A percentile compares a stretch with the other conserved stretches of the same genome.
Conservation (phyloP, 768 basidiomycete genomes). For the Asterophora lycoperdoides region DNA sequence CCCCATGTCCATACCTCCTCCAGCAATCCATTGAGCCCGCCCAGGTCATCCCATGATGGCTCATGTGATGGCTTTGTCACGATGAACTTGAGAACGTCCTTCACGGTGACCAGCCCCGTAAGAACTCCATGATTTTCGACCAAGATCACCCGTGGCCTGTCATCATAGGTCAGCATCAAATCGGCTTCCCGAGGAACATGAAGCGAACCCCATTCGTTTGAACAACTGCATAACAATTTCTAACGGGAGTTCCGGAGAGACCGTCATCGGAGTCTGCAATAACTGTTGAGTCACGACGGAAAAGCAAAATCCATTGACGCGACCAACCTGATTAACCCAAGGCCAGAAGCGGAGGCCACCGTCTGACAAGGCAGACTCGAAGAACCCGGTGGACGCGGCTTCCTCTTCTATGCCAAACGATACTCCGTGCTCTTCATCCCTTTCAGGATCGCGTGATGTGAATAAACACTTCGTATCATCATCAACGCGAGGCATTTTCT, state of each 20-base stretch:
- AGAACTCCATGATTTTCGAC: conserved; percentile 84
- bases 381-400: conserved; percentile 53
- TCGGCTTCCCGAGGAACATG: conserved; percentile 2
- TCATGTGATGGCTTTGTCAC: conserved; percentile 48
- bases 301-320: neutral
- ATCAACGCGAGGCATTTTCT: conserved; percentile 55
- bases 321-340: conserved; percentile 89
- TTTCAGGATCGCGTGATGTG: conserved; percentile 46
- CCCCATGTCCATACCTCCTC: conserved; percentile 60
- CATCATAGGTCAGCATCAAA: conserved; percentile 5
- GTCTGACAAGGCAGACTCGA: conserved; percentile 54
- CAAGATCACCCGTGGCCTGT: conserved; percentile 91
- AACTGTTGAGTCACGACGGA: neutral
- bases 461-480: conserved; percentile 74
- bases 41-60: conserved; percentile 57
- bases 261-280: conserved; percentile 85
- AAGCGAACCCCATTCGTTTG: conserved; percentile 91
- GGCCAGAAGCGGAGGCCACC: conserved; percentile 71
- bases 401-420: conserved; percentile 66
- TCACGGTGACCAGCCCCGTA: conserved; percentile 87
- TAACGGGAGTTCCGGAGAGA: conserved; percentile 85
- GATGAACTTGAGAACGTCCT: conserved; percentile 91
- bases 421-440: conserved; percentile 47
- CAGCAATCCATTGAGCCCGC: conserved; percentile 60
- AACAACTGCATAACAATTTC: conserved; percentile 98